A percentile compares a stretch with the other conserved stretches of the same genome.
phyloP scores from a whole-genome alignment of 1,284 basidiomycete species.

The Apiotrichum laibachii region DNA sequence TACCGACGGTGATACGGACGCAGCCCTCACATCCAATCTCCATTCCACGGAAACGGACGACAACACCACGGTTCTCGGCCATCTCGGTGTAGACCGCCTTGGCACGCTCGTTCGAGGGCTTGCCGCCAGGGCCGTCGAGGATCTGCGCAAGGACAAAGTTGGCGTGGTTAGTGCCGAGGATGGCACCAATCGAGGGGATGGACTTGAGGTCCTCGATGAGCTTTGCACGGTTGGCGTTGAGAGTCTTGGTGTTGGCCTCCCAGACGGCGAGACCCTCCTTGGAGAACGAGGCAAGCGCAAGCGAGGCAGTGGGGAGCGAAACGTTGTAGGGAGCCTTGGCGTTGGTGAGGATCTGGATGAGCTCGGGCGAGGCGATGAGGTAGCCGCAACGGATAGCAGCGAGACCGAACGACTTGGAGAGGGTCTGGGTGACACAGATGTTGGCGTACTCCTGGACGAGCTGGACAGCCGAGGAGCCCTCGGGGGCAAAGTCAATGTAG shows the following conservation, averaged over 20 bases:
- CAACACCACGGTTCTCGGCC: conserved; percentile 81
- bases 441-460: conserved; percentile 83
- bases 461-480: conserved; percentile 61
- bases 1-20: conserved; percentile 87
- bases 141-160: conserved; percentile 90
- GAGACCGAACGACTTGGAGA: conserved; percentile 94
- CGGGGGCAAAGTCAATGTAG: conserved; percentile 86
- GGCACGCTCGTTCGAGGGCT: conserved; percentile 69
- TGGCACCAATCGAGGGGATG: conserved; percentile 63
- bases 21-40: conserved; percentile 87
- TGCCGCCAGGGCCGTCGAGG: conserved; percentile 56
- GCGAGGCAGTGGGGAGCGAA: conserved; percentile 80
- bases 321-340: conserved; percentile 99
- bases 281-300: conserved; percentile 76
- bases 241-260: conserved; percentile 62
- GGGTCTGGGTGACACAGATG: conserved; percentile 87
- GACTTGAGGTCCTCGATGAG: conserved; percentile 52
- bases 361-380: conserved; percentile 80
- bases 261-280: conserved; percentile 64
- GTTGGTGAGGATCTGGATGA: conserved; percentile 90
- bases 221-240: conserved; percentile 61
- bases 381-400: conserved; percentile 91
- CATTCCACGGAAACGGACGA: conserved; percentile 83
- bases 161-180: conserved; percentile 80
- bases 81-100: conserved; percentile 73